Evolutionary conservation across 1,284 basidiomycete genomes (phyloP).

Genomic region (Austropuccinia psidii): DNA sequence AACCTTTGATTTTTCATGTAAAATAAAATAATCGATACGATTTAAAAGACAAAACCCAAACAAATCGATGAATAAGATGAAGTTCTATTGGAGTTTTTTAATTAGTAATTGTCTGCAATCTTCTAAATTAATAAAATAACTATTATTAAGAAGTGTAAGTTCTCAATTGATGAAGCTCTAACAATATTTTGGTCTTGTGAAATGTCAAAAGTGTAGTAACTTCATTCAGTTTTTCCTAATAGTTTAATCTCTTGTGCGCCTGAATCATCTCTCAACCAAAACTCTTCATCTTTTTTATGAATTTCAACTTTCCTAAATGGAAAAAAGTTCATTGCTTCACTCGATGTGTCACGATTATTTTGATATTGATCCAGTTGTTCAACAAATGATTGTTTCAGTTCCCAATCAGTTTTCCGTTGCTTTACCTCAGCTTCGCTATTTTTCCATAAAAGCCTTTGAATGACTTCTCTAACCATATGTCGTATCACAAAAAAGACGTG

Average conservation of each 20-base stretch:
- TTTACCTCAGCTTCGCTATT: conserved; percentile 42
- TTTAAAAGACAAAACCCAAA: too few species aligned
- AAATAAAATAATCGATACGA: too few species aligned
- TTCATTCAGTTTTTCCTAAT: conserved; percentile 17
- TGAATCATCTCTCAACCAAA: conserved; percentile 20
- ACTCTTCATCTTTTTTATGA: not conserved
- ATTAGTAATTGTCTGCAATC: too few species aligned
- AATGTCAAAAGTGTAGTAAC: too few species aligned
- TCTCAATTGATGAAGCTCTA: too few species aligned
- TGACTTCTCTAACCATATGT: conserved; percentile 40
- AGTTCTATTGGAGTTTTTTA: too few species aligned
- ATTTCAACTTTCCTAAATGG: not conserved
- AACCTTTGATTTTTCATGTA: too few species aligned
- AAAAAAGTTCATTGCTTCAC: not conserved
- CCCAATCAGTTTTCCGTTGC: conserved; percentile 43
- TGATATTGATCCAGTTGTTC: not conserved
- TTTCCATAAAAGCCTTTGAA: conserved; percentile 44
- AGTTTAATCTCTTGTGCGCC: conserved; percentile 10
- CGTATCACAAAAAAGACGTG: conserved; percentile 43
- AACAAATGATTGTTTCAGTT: conserved; percentile 35
- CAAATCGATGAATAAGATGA: too few species aligned
- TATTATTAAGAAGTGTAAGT: too few species aligned
- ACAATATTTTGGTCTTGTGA: too few species aligned
- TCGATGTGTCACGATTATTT: not conserved
- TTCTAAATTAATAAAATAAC: too few species aligned